A percentile compares a stretch with the other conserved stretches of the same genome.
Conservation (phyloP, 805 yeast genomes). For the Dipodascus albidus region DNA sequence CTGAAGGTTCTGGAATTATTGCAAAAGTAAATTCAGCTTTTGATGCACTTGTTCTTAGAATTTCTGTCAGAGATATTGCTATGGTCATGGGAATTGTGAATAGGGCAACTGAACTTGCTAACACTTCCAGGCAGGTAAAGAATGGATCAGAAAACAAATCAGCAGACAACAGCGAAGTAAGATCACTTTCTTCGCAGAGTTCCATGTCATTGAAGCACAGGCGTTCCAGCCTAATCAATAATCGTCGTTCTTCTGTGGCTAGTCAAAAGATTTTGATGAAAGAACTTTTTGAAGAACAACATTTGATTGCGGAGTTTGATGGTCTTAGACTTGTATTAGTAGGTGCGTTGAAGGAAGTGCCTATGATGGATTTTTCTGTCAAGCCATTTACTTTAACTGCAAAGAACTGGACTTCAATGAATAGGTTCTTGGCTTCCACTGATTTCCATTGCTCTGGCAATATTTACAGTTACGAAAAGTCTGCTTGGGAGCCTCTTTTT, state of each 20-base stretch:
- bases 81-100: conserved; percentile 66
- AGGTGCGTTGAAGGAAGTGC: conserved; percentile 87
- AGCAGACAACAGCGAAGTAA: neutral
- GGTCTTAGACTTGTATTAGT: conserved; percentile 75
- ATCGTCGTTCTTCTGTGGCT: conserved; percentile 1
- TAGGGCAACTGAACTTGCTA: conserved; percentile 34
- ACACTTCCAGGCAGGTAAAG: no score
- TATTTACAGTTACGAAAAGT: conserved; percentile 76
- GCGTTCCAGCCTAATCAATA: neutral
- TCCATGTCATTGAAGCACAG: neutral
- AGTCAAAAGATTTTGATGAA: conserved; percentile 27
- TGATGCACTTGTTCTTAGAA: conserved; percentile 70
- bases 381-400: conserved; percentile 59
- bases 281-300: conserved; percentile 64
- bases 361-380: conserved; percentile 68
- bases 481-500: conserved; percentile 89
- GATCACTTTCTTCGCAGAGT: neutral
- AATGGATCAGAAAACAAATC: neutral
- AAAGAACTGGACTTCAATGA: conserved; percentile 77
- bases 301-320: conserved; percentile 50
- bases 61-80: conserved; percentile 81
- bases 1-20: conserved; percentile 26
- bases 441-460: conserved; percentile 46
- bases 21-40: conserved; percentile 46
- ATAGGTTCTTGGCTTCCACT: conserved; percentile 56